Evolutionary conservation across 2,329 filamentous ascomycete species (phyloP).

Genomic region (Seiridium cupressi): DNA sequence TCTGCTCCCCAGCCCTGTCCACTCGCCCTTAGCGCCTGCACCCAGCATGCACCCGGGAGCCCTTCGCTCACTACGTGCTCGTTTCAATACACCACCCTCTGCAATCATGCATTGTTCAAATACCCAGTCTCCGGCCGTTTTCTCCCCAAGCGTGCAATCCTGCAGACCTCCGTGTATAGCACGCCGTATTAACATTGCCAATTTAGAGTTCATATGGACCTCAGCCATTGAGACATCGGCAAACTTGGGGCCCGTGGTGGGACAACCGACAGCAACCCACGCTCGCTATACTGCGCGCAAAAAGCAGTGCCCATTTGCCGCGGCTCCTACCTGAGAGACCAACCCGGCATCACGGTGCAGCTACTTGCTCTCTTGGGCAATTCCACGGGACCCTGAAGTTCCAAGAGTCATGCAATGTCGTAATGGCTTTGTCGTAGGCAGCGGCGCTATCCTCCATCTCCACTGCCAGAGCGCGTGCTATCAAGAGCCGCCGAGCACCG

Average conservation of each 20-base stretch:
- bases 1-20: conserved; percentile 3
- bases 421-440: background rate
- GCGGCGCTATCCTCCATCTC: background rate
- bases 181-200: conserved; percentile 7
- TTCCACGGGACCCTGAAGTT: too few species aligned
- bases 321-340: background rate
- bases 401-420: background rate
- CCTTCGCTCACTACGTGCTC: conserved; percentile 1
- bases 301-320: background rate
- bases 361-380: too few species aligned
- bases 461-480: background rate
- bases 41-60: conserved; percentile 3
- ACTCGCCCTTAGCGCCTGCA: conserved; percentile 4
- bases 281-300: background rate
- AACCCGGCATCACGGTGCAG: too few species aligned
- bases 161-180: conserved; percentile 7
- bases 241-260: too few species aligned
- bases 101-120: background rate
- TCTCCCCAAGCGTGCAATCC: conserved; percentile 4
- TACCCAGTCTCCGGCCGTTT: conserved; percentile 4
- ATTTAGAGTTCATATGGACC: conserved; percentile 5
- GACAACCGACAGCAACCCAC: too few species aligned
- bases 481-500: background rate
- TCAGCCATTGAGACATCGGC: background rate
- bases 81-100: conserved; percentile 6